Conservation (phyloP, 1,139 yeast species). For the Suhomyces coccinellae region DNA sequence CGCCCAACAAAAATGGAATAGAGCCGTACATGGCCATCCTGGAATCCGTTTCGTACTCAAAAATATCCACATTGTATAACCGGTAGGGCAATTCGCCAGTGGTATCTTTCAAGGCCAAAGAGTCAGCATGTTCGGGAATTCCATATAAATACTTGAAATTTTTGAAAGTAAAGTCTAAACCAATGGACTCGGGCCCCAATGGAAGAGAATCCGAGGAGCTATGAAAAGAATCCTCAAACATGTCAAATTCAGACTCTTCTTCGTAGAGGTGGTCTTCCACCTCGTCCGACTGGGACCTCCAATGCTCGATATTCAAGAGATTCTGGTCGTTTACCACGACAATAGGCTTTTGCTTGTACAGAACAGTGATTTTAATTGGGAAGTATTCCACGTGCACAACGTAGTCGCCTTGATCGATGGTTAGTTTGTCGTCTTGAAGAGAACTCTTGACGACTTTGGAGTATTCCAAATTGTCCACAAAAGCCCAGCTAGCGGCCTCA, state of each 20-base stretch:
- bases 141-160: constrained; percentile 75
- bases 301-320: constrained; percentile 78
- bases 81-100: constrained; percentile 68
- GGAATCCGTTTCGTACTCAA: constrained; percentile 83
- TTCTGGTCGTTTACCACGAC: constrained; percentile 67
- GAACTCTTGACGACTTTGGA: constrained; percentile 11
- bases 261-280: constrained; percentile 42
- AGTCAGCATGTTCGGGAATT: constrained; percentile 93
- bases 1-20: constrained; percentile 82
- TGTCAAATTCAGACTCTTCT: constrained; percentile 57
- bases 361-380: constrained; percentile 57
- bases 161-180: constrained; percentile 67
- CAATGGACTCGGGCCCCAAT: constrained; percentile 90
- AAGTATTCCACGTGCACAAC: constrained; percentile 41
- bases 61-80: constrained; percentile 87
- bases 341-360: constrained; percentile 42
- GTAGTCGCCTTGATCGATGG: constrained; percentile 42
- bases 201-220: constrained; percentile 68
- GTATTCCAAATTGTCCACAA: constrained; percentile 27
- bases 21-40: constrained; percentile 93
- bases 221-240: constrained; percentile 59
- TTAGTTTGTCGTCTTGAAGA: constrained; percentile 22
- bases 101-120: constrained; percentile 72
- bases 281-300: constrained; percentile 45
- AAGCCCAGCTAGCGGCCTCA: constrained; percentile 63